Base-by-base conservation (phyloP, 2,329 filamentous ascomycete genomes). In the Orbilia blumenaviensis region DNA sequence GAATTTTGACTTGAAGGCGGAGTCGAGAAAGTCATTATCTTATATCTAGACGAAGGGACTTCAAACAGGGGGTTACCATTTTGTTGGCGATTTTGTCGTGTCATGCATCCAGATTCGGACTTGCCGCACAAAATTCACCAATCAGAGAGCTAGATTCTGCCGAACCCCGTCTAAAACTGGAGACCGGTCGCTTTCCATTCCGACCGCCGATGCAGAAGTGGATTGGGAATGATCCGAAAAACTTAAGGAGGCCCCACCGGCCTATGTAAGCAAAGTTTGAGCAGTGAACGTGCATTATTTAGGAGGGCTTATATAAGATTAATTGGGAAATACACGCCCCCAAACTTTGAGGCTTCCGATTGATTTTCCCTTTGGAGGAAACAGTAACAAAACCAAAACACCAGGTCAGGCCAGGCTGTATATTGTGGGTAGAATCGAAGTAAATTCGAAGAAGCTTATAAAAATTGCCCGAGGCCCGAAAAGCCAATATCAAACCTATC, bases 201-300 rank as follows among this genome's bases (percentile, higher is more conserved):
- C 56, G 58, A 63, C 14, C 56, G 56, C 66, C 66, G 66, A 63
- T 71, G 66, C 44, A 61, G 54, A 44, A 25, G 23, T 42, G 56
- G 56, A 32, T 58, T 29, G 36, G 36, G 27, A 46, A 62, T 64
- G 56, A 58, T 64, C 67, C 67, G 67, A 21, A 18, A 62, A 42
- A 56, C 18, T 50, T n/a, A 14, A 29, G 54, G 29, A 32, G 44
- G 44, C 8, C 25, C 44, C 61, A 21, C 23, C 32, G 9, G 23
- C 9, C 21, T 67, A 54, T 54, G 21, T 36, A 58, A 66, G 61
- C 16, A 66, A 27, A 50, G 16, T 66, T 36, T 21, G 18, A 9
- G 27, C 16, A n/a, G 48, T 8, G 27, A 52, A 52, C 4, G 14
- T 5, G 2, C 25, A 10, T n/a, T n/a, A n/a, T n/a, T n/a, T n/a